Evolutionary conservation across 805 yeast species (phyloP).

Genomic region (Candida saitoana): DNA sequence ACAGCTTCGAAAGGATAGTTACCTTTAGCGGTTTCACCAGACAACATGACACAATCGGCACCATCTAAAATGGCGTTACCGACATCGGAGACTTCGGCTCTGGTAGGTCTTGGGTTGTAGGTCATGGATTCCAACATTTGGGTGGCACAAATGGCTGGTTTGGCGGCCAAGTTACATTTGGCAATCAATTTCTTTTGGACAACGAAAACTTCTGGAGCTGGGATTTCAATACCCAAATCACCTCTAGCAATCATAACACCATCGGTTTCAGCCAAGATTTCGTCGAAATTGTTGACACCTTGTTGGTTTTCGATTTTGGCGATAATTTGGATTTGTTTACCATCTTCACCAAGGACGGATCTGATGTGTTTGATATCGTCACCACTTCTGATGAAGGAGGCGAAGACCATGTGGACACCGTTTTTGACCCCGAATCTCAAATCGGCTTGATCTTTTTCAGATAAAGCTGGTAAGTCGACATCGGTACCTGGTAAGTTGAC

Average conservation of each 20-base stretch:
- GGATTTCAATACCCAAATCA: conserved; percentile 98
- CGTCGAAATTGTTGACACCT: conserved; percentile 99
- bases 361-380: conserved; percentile 87
- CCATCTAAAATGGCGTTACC: conserved; percentile 99
- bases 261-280: conserved; percentile 88
- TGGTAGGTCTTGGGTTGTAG: conserved; percentile 98
- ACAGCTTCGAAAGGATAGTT: conserved; percentile 97
- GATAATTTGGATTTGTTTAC: conserved; percentile 92
- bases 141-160: conserved; percentile 99
- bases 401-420: conserved; percentile 96
- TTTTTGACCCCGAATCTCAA: conserved; percentile 94
- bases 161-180: conserved; percentile 98
- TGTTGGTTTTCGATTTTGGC: conserved; percentile 98
- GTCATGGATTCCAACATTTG: conserved; percentile 99
- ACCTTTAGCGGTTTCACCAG: conserved; percentile 99
- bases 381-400: conserved; percentile 95
- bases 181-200: conserved; percentile 99
- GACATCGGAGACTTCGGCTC: conserved; percentile 99
- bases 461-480: conserved; percentile 95
- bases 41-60: conserved; percentile 99
- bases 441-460: conserved; percentile 94
- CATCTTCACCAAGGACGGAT: conserved; percentile 93
- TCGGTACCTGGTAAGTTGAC: conserved; percentile 98
- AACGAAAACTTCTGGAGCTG: conserved; percentile 97
- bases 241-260: conserved; percentile 99